phyloP scores from a whole-genome alignment of 2,329 filamentous ascomycete genomes.

The Cladosporium oxysporum region DNA sequence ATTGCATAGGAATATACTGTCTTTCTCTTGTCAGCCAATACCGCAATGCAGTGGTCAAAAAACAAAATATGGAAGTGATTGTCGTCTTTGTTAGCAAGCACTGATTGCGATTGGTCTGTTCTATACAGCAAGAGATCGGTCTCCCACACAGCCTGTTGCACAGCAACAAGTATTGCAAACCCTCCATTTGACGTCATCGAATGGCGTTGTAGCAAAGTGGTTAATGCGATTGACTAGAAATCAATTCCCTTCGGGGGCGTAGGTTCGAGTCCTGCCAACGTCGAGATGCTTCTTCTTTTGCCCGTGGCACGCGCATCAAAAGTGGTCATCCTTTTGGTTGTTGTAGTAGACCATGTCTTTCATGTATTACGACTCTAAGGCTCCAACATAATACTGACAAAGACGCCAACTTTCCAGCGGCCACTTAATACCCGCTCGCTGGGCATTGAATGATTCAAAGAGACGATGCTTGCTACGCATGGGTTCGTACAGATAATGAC shows the following conservation, averaged over 20 bases:
- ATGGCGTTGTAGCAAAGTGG: slow-evolving; percentile 2
- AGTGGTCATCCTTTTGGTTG: background rate
- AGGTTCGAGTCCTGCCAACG: slow-evolving; percentile 7
- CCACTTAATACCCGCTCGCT: background rate
- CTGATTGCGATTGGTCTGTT: background rate
- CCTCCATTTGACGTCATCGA: background rate
- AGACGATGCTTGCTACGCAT: background rate
- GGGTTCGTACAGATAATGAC: background rate
- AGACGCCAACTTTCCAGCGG: background rate
- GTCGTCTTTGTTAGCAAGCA: background rate
- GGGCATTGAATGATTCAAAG: background rate
- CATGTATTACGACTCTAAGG: background rate
- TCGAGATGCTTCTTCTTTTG: background rate
- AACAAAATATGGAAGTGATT: background rate
- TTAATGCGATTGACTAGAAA: slow-evolving; percentile 9
- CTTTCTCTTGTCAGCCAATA: background rate
- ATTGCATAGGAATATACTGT: background rate
- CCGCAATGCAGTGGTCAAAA: background rate
- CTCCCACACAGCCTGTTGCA: too few relatives aligned
- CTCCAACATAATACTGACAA: background rate
- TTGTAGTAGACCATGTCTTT: background rate
- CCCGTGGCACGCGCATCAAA: background rate
- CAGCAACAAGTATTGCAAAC: background rate
- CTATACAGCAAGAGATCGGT: background rate
- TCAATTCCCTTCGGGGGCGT: slow-evolving; percentile 7